phyloP scores from a whole-genome alignment of 108 stramenopile species.

The Nitzschia inconspicua region DNA sequence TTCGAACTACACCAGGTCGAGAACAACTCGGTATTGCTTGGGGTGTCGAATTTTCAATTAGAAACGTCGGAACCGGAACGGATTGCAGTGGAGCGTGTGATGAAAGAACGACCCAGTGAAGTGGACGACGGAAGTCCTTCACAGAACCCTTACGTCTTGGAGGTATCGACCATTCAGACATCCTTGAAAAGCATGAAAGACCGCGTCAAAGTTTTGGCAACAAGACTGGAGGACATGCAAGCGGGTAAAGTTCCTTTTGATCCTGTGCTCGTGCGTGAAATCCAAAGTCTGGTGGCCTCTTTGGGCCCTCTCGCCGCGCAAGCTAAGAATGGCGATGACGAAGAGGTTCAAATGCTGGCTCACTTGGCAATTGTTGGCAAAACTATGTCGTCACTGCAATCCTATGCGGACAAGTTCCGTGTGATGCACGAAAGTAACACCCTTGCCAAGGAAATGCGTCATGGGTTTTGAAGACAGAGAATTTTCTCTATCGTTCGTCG shows the following conservation, averaged over 20 bases:
- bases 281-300: constrained; percentile 19
- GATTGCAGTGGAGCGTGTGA: constrained; percentile 76
- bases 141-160: constrained; percentile 15
- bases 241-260: constrained; percentile 13
- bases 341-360: constrained; percentile 40
- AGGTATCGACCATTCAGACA: constrained; percentile 25
- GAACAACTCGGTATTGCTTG: constrained; percentile 40
- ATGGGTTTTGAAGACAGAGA: too few species aligned
- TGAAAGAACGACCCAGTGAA: constrained; percentile 42
- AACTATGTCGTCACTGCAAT: constrained; percentile 52
- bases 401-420: constrained; percentile 73
- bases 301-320: constrained; percentile 36
- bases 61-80: constrained; percentile 71
- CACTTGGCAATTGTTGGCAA: constrained; percentile 60
- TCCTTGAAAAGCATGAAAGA: constrained; percentile 54
- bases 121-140: not conserved
- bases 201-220: constrained; percentile 48
- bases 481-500: too few species aligned
- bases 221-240: constrained; percentile 39
- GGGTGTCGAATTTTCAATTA: constrained; percentile 53
- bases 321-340: constrained; percentile 38
- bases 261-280: constrained; percentile 23
- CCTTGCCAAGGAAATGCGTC: constrained; percentile 14
- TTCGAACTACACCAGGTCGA: constrained; percentile 39
- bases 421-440: constrained; percentile 22